Base-by-base conservation (phyloP, 2,329 filamentous ascomycete genomes). In the Fusarium pseudograminearum region DNA sequence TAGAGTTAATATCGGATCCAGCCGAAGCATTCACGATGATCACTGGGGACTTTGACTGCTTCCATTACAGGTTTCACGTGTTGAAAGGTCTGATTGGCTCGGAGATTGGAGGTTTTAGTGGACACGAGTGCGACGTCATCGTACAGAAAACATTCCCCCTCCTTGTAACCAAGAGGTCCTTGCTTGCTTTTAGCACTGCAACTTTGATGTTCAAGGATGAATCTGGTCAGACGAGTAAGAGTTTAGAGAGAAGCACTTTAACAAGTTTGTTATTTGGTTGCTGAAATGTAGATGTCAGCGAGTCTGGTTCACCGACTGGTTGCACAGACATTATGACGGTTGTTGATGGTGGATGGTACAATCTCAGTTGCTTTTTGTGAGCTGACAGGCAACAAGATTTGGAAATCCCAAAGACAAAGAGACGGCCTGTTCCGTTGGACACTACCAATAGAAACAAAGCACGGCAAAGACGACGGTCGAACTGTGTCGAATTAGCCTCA, bases 11-110 rank as follows among this genome's bases (percentile, higher is more conserved):
- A 16, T 68, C 63, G 67, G 62, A 48, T 62, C 55, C 57, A 63
- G 52, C 69, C 71, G 71, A 75, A 57, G 61, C 14, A 42, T 64
- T 57, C 36, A 45, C 24, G 68, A 65, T 72, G 73, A 75, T 75
- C 73, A 65, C 53, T 45, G 65, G 68, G 60, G 69, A 65, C 50
- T 30, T 47, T 5, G 3, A 47, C 42, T 5, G 28, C 28, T 53
- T 55, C 20, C 28, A 33, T 48, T 65, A 59, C 54, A 44, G 36
- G 52, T 64, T 61, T 59, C 56, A 40, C 54, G 57, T 46, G 46
- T 36, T 5, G 18, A 4, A 36, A 12, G 8, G 12, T 3, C 24
- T 71, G 50, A 72, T 71, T 73, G 69, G 71, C 10, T 38, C 38
- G 51, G 53, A 33, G 44, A 51, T 31, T 38, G 42, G 10, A 8